These are phyloP conservation scores for Polymyxa betae DNA, from an alignment of 208 protist genomes.

Conservation along the genomic window DNA sequence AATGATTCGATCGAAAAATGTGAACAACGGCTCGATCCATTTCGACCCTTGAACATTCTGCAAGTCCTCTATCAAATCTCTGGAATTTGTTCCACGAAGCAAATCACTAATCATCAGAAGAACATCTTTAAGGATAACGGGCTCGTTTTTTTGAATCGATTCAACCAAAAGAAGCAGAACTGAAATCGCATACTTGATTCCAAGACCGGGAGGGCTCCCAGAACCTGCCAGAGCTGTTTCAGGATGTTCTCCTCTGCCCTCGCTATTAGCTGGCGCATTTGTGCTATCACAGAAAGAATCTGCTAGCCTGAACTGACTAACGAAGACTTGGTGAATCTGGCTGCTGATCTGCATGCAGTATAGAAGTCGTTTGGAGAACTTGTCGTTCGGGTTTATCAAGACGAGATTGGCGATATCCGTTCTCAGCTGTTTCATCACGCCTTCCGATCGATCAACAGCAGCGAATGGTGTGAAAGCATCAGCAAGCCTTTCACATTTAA, in stretches of 20 bases:
- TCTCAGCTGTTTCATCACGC: background rate
- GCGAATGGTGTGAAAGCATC: constrained; percentile 33
- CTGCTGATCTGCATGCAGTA: background rate
- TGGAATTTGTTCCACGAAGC: background rate
- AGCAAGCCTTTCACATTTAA: background rate
- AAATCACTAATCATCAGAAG: constrained; percentile 12
- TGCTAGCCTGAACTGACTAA: too few species aligned
- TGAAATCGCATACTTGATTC: constrained; percentile 17
- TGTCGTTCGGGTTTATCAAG: background rate
- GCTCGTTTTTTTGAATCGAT: background rate
- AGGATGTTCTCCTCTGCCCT: background rate
- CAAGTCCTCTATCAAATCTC: background rate
- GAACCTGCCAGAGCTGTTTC: too few species aligned
- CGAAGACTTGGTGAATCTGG: background rate
- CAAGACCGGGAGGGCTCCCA: background rate
- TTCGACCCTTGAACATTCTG: background rate
- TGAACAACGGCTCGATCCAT: background rate
- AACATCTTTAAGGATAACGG: background rate
- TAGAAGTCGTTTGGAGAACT: background rate
- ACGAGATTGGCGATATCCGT: background rate
- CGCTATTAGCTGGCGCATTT: background rate
- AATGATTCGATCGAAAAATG: constrained; percentile 28
- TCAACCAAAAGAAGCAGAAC: constrained; percentile 21
- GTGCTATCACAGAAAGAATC: too few species aligned
- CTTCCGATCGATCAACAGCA: background rate